phyloP scores from a whole-genome alignment of 768 basidiomycete genomes.

The Amanita phalloides region DNA sequence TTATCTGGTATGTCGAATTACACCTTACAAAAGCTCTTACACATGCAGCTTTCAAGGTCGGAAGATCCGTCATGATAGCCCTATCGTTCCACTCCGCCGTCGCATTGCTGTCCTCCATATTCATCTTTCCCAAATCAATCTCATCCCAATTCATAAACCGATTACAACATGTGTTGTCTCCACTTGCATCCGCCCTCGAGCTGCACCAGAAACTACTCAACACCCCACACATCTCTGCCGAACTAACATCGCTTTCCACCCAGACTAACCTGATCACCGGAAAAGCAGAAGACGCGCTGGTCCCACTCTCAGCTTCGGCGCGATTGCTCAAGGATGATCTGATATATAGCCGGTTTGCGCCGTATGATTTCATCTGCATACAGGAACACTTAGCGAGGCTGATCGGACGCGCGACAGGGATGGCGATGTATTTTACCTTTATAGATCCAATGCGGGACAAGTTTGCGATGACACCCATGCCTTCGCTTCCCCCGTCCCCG shows the following conservation, averaged over 20 bases:
- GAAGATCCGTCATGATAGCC: slow-evolving; percentile 43
- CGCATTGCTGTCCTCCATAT: slow-evolving; percentile 36
- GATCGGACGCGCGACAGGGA: slow-evolving; percentile 48
- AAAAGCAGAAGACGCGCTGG: slow-evolving; percentile 37
- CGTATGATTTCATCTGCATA: slow-evolving; percentile 41
- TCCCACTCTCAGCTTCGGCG: slow-evolving; percentile 37
- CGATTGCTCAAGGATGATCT: slow-evolving; percentile 50
- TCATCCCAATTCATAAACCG: slow-evolving; percentile 47
- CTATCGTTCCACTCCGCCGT: slow-evolving; percentile 49
- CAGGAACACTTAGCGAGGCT: slow-evolving; percentile 40
- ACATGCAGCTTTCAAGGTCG: slow-evolving; percentile 22
- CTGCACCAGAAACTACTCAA: slow-evolving; percentile 37
- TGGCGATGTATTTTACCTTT: slow-evolving; percentile 51
- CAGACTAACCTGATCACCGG: slow-evolving; percentile 22
- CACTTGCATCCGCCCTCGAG: slow-evolving; percentile 32
- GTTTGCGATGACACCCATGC: slow-evolving; percentile 39
- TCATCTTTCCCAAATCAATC: slow-evolving; percentile 55
- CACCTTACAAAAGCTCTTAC: not conserved
- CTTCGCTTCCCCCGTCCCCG: slow-evolving; percentile 22
- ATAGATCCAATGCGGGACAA: slow-evolving; percentile 51
- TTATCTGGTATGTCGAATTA: slow-evolving; percentile 30
- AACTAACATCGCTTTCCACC: slow-evolving; percentile 22
- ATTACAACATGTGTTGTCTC: slow-evolving; percentile 35
- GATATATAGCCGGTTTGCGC: slow-evolving; percentile 47
- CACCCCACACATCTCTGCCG: slow-evolving; percentile 26